Base-by-base conservation (phyloP, 1,284 basidiomycete species). In the Trametes hirsuta region DNA sequence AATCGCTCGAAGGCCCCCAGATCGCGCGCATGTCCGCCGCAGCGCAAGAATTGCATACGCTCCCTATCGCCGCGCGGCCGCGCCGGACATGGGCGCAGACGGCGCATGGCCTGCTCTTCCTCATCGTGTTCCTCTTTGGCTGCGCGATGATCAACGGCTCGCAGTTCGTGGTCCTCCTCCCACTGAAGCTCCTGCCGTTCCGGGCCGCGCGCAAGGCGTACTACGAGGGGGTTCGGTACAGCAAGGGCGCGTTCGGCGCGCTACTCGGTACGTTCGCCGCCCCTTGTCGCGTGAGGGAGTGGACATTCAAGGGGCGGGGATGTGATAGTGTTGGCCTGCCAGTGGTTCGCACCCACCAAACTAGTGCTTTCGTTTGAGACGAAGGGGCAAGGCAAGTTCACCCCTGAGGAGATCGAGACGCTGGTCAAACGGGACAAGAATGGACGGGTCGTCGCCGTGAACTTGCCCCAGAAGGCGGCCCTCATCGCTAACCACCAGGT, bases 401-500 rank as follows among this genome's bases (percentile, higher is more conserved):
- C 81, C 8, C 69, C 76, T 21, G 80, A 85, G 59, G 84, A 91
- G 44, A 76, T 91, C 25, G 80, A 81, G 30, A 66, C 69, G 8
- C 72, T 87, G 46, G 84, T 89, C 6, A 76, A 86, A 44, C 82
- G 81, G 62, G 81, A 88, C 65, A 71, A 76, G 36, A 69, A 77
- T 0, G 93, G 93, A 12, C 74, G 78, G 35, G 79, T 91, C 22
- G 73, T 80, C 2, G 79, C 77, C 2, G 76, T 98, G 55, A 83
- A 87, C 56, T 75, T 97, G 11, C 94, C 94, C 0, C 83, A 84
- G 61, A 87, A 91, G 71, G 83, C 89, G 49, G 88, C 95, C 44
- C 75, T 94, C 64, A 90, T 92, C 69, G 84, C 87, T 5, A 95
- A 95, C 72, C 92, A 95, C 71, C 90, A 93, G 79, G 90, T 91